Conservation (phyloP, 2,329 filamentous ascomycete genomes). For the Didymella lethalis region DNA sequence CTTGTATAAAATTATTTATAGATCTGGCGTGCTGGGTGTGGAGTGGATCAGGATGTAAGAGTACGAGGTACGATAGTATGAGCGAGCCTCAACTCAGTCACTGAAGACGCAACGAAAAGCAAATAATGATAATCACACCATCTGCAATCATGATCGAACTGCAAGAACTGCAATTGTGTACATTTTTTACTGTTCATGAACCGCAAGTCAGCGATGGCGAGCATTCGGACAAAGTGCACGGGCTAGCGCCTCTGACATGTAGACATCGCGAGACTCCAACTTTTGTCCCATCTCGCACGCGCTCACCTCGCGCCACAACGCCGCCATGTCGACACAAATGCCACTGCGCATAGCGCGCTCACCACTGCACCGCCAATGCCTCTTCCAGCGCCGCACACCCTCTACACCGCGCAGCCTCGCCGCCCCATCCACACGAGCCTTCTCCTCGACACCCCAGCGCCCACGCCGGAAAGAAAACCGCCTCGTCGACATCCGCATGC, state of each 20-base stretch:
- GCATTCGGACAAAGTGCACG: background rate
- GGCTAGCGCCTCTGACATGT: slow-evolving; percentile 3
- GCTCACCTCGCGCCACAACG: slow-evolving; percentile 16
- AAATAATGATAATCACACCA: slow-evolving; percentile 8
- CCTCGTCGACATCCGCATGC: slow-evolving; percentile 21
- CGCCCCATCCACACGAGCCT: slow-evolving; percentile 27
- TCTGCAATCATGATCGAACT: background rate
- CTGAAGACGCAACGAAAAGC: slow-evolving; percentile 6
- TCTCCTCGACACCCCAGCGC: slow-evolving; percentile 36
- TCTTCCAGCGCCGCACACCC: slow-evolving; percentile 28
- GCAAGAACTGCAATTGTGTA: too few species aligned
- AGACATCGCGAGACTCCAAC: slow-evolving; percentile 5
- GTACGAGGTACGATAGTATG: slow-evolving; percentile 17
- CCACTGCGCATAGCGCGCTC: slow-evolving; percentile 35
- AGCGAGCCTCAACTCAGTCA: slow-evolving; percentile 14
- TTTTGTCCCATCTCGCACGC: slow-evolving; percentile 15
- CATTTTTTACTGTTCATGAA: too few species aligned
- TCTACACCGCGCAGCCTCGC: slow-evolving; percentile 18
- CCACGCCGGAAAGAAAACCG: slow-evolving; percentile 16
- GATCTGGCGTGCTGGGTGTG: background rate
- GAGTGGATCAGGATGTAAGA: slow-evolving; percentile 5
- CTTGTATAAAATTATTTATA: slow-evolving; percentile 18
- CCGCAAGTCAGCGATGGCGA: background rate
- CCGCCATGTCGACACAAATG: slow-evolving; percentile 39
- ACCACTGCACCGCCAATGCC: slow-evolving; percentile 40